These are phyloP conservation scores for Crataegus laevigata DNA, from an alignment of 306 rosid species.

Conservation along the genomic window DNA sequence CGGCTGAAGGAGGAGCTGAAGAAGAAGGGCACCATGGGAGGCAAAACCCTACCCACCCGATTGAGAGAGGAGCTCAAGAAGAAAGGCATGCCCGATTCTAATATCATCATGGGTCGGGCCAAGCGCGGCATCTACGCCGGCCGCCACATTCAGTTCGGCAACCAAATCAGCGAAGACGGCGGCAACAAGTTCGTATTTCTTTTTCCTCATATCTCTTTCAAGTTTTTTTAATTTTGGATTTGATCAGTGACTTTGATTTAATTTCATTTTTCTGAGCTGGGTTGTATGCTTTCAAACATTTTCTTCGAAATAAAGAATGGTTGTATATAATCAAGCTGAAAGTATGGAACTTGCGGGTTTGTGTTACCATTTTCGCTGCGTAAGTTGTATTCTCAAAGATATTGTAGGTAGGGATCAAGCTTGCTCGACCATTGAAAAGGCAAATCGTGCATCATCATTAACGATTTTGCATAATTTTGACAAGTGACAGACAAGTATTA, in stretches of 20 bases:
- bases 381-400: neutral
- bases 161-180: constrained; percentile 85
- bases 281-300: neutral
- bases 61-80: constrained; percentile 50
- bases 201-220: neutral
- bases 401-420: neutral
- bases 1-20: constrained; percentile 51
- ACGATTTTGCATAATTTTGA: neutral
- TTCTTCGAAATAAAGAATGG: neutral
- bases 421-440: neutral
- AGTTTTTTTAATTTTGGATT: constrained; percentile 1
- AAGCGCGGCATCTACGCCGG: constrained; percentile 89
- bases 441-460: neutral
- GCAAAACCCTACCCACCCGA: constrained; percentile 51
- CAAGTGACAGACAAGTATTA: neutral
- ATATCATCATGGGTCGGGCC: constrained; percentile 78
- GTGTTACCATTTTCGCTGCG: neutral
- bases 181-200: constrained; percentile 68
- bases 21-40: constrained; percentile 43
- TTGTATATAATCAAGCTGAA: neutral
- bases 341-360: neutral
- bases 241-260: neutral
- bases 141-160: constrained; percentile 80
- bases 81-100: constrained; percentile 56
- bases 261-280: neutral